phyloP scores from a whole-genome alignment of 169 alveolate species.

The Condylostoma magnum region DNA sequence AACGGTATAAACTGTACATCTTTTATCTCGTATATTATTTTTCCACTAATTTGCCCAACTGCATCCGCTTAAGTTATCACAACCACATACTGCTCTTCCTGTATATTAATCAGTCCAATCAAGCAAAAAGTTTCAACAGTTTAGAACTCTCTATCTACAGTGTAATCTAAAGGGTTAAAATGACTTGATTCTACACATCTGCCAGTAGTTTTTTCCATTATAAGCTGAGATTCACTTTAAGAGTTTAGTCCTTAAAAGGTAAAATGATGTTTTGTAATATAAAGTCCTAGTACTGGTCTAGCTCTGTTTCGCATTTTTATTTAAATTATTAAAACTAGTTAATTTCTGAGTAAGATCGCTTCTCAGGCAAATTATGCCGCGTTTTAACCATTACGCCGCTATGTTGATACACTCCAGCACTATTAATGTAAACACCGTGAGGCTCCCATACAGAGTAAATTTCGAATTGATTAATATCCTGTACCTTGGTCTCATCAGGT shows the following conservation, averaged over 20 bases:
- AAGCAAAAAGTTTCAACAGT: constrained; percentile 35
- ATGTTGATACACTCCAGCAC: too few species aligned
- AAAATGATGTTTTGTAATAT: constrained; percentile 12
- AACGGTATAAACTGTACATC: constrained; percentile 58
- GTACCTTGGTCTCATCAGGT: too few species aligned
- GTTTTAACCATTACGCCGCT: too few species aligned
- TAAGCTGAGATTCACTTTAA: background rate
- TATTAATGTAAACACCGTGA: too few species aligned
- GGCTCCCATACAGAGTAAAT: too few species aligned
- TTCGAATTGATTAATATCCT: too few species aligned
- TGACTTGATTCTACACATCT: background rate
- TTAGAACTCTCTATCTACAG: background rate
- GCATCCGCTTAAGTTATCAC: constrained; percentile 56
- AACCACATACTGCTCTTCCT: constrained; percentile 48
- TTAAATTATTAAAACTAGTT: too few species aligned
- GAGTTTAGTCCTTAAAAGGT: constrained; percentile 16
- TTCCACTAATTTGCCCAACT: constrained; percentile 59
- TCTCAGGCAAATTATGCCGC: too few species aligned
- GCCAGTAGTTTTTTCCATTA: constrained; percentile 21
- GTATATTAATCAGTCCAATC: constrained; percentile 69
- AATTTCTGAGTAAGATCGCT: too few species aligned
- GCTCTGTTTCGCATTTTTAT: constrained; percentile 22
- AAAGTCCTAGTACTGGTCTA: constrained; percentile 15
- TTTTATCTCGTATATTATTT: constrained; percentile 59
- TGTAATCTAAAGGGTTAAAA: constrained; percentile 18